Base-by-base conservation (phyloP, 2,329 filamentous ascomycete genomes). In the Aaosphaeria arxii region DNA sequence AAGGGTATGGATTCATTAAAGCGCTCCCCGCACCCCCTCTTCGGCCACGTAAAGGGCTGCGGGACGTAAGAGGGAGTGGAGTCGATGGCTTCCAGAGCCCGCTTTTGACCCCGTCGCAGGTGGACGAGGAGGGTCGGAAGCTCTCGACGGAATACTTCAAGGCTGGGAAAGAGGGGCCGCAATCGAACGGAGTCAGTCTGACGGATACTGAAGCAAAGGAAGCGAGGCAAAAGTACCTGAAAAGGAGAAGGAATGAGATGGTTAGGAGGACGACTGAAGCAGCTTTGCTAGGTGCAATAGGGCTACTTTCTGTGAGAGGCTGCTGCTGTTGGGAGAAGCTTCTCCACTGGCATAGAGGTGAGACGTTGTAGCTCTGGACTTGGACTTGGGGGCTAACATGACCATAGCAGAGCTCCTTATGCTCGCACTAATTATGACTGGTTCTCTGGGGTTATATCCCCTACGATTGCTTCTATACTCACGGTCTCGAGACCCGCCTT, bases 231-330 rank as follows among this genome's bases (percentile, higher is more conserved):
- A 89, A 87, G 48, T 89, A 90, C 43, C 87, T 87, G 17, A 95
- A 86, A 57, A 89, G 73, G 69, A 94, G 96, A 73, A 91, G 92
- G 11, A 91, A 88, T 64, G 96, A 96, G 30, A 87, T 97, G 62
- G 91, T 82, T 43, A 92, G 85, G 35, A 72, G 83, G 58, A 65
- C 73, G 7, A 77, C 77, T 29, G 83, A 86, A 66, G 76, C 78
- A 7, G 72, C 66, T 5, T 68, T 85, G 45, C 68, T 85, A 47
- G 72, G 73, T n/a, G 73, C 70, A 11, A 79, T 84, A 43, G 75
- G 79, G 11, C 61, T 68, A 1, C 67, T 78, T 29, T 77, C 75
- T 11, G 58, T 76, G 3, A 62, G 64, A 46, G 72, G 74, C 17
- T 69, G 67, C 48, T 52, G 45, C 7, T 69, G 65, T 53, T 69